Base-by-base conservation (phyloP, 192 early-diverging fungal species). In the Martensiomyces pterosporus region DNA sequence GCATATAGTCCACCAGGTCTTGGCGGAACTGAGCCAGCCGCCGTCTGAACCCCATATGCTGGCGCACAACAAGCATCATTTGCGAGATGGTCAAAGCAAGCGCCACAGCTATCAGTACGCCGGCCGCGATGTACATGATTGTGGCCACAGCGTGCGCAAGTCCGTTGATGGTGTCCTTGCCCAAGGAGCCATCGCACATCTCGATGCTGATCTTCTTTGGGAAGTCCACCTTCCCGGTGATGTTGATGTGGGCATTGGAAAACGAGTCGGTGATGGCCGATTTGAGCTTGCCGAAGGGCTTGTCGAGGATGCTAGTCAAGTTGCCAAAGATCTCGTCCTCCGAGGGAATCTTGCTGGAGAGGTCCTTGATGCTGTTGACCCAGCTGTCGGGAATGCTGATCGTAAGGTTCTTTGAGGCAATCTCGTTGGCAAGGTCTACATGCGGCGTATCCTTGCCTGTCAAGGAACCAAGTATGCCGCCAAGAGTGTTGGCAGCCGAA, bases 241-340 rank as follows among this genome's bases (percentile, higher is more conserved):
- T 23, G 45, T 57, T 27, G 9, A 57, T 24, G 39, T 40, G 37
- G 4, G 43, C 43, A 14, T 36, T 39, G 43, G 32, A 32, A 9
- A 71, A 59, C 1, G 51, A 46, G 26, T 27, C 18, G 9, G 26
- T 55, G 24, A 64, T 32, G 7, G 43, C 49, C 1, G 35, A 44
- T 37, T 56, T 51, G 36, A 71, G 55, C 18, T 59, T 50, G 37
- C 33, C 32, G 40, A 71, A 71, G 9, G 67, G 67, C 15, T 64
- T 44, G 40, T 71, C 56, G 24, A 71, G 53, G n/a, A 71, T 26
- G 33, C 33, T 10, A 0, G 56, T 58, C 39, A 71, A 42, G 48
- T 71, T 60, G 43, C 67, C 67, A 12, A 71, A 71, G 1, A 71
- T 59, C 47, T 71, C 38, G 19, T 64, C 56, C 27, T 63, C 60